Evolutionary conservation across 805 yeast species (phyloP).

Genomic region (Diddensiella caesifluorescens): DNA sequence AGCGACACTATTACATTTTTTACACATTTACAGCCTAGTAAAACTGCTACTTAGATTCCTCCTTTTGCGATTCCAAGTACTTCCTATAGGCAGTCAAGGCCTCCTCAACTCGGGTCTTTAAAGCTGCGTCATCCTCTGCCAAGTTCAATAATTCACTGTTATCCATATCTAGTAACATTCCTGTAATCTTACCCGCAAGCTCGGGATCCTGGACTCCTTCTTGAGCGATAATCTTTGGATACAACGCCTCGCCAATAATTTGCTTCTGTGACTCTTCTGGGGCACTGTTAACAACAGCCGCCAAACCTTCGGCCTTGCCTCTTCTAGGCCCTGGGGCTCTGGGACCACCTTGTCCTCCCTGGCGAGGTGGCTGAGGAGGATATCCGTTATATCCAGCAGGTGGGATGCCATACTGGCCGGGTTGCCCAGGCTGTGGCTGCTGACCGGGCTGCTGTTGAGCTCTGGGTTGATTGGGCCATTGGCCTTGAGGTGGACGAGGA

Average conservation of each 20-base stretch:
- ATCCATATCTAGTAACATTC: slow-evolving; percentile 96
- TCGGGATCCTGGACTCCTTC: slow-evolving; percentile 86
- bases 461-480: slow-evolving; percentile 57
- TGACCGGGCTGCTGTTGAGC: slow-evolving; percentile 31
- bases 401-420: slow-evolving; percentile 20
- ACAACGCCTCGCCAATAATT: slow-evolving; percentile 88
- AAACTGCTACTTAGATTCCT: slow-evolving; percentile 25
- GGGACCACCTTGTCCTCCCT: slow-evolving; percentile 15
- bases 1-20: too few species aligned
- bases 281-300: slow-evolving; percentile 55
- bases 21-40: too few species aligned
- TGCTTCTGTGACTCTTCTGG: slow-evolving; percentile 95
- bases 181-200: slow-evolving; percentile 96
- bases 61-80: slow-evolving; percentile 55
- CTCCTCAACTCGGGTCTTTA: slow-evolving; percentile 87
- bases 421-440: slow-evolving; percentile 67
- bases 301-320: slow-evolving; percentile 35
- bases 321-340: slow-evolving; percentile 34
- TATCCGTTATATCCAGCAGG: slow-evolving; percentile 21
- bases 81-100: slow-evolving; percentile 92
- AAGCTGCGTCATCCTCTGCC: slow-evolving; percentile 83
- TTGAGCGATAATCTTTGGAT: slow-evolving; percentile 82
- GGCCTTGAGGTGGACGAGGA: slow-evolving; percentile 34
- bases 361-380: slow-evolving; percentile 13
- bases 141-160: slow-evolving; percentile 83